Conservation (phyloP, 331 rosid species). For the Pyrus hybrid region DNA sequence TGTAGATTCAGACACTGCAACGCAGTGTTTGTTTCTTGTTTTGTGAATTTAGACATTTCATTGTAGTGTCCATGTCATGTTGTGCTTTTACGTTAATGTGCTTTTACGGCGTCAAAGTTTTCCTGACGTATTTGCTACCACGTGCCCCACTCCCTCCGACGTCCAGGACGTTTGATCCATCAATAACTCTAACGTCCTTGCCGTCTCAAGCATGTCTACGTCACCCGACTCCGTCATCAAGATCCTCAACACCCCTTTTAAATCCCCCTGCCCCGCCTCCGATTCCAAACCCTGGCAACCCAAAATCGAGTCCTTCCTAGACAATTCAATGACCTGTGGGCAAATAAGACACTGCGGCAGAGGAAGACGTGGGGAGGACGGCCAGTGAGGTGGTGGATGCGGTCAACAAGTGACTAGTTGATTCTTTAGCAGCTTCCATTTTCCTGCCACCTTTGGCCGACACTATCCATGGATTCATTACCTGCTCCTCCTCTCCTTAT, state of each 20-base stretch:
- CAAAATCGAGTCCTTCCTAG: constrained; percentile 46
- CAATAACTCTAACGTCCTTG: constrained; percentile 82
- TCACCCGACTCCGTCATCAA: constrained; percentile 45
- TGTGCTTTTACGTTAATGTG: too few relatives aligned
- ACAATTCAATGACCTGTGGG: constrained; percentile 71
- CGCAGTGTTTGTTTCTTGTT: too few relatives aligned
- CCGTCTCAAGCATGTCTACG: constrained; percentile 67
- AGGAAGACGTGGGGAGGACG: constrained; percentile 70
- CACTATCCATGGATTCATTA: constrained; percentile 81
- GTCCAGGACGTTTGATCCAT: constrained; percentile 66
- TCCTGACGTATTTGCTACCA: constrained; percentile 64
- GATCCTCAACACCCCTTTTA: constrained; percentile 69
- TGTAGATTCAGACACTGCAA: too few relatives aligned
- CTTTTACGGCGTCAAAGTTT: constrained; percentile 58
- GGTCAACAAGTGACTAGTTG: constrained; percentile 45
- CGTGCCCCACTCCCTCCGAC: constrained; percentile 48
- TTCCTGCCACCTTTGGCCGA: constrained; percentile 65
- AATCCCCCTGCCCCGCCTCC: constrained; percentile 63
- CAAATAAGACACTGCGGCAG: constrained; percentile 86
- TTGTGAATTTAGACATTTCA: too few relatives aligned
- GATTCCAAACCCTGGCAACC: constrained; percentile 59
- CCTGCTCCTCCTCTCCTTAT: constrained; percentile 18
- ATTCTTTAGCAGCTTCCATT: constrained; percentile 86
- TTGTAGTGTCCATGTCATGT: too few relatives aligned
- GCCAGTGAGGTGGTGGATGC: constrained; percentile 60